These are phyloP conservation scores for Aureobasidium lini DNA, from an alignment of 2,329 filamentous ascomycete species.

Conservation along the genomic window DNA sequence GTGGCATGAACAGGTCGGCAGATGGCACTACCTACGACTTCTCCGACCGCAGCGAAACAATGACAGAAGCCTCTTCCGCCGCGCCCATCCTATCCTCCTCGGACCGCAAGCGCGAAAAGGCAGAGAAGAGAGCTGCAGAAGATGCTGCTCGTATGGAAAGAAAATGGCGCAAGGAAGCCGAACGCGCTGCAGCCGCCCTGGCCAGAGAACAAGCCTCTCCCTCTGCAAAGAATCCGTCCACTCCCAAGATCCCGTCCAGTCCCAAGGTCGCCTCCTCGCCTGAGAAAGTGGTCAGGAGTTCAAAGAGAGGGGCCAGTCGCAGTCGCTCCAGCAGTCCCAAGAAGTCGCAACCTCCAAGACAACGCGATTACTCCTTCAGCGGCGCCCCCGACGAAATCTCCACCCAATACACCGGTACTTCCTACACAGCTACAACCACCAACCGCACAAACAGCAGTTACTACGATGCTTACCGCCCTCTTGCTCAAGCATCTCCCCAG, in stretches of 20 bases:
- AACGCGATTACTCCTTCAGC: constrained; percentile 27
- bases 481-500: constrained; percentile 15
- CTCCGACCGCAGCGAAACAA: constrained; percentile 56
- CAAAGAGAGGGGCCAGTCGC: constrained; percentile 18
- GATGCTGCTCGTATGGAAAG: constrained; percentile 33
- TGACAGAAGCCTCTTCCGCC: constrained; percentile 41
- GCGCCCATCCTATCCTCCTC: constrained; percentile 25
- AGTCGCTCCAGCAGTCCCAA: constrained; percentile 24
- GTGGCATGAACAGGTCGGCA: constrained; percentile 74
- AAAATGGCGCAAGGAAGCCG: constrained; percentile 33
- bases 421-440: constrained; percentile 18
- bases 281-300: constrained; percentile 20
- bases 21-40: constrained; percentile 78
- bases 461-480: constrained; percentile 29
- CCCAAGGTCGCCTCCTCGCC: neutral
- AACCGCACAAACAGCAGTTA: constrained; percentile 24
- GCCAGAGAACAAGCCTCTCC: constrained; percentile 22
- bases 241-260: constrained; percentile 4
- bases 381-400: constrained; percentile 26
- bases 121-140: constrained; percentile 29
- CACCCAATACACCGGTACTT: constrained; percentile 34
- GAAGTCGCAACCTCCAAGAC: constrained; percentile 18
- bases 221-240: constrained; percentile 13
- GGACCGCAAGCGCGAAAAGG: constrained; percentile 32
- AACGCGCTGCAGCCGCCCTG: constrained; percentile 30